phyloP scores from a whole-genome alignment of 129 eudicot species.

The Dittrichia graveolens region DNA sequence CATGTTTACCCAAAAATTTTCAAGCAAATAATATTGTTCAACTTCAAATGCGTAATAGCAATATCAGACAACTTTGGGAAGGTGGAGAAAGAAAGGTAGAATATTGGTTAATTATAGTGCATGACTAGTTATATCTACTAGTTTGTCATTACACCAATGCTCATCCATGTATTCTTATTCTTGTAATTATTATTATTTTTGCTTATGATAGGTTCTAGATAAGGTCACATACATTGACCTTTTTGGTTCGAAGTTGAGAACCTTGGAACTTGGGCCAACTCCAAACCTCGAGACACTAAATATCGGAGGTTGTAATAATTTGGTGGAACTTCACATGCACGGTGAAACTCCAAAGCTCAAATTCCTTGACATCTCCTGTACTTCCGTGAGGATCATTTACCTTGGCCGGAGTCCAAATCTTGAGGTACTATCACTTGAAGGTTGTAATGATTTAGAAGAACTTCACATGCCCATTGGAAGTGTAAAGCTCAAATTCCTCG shows the following conservation, averaged over 20 bases:
- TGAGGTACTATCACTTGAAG: not conserved
- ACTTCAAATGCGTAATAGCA: not conserved
- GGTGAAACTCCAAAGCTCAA: not conserved
- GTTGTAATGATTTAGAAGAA: not conserved
- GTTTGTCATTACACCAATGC: constrained; percentile 1
- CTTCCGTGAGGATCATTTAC: not conserved
- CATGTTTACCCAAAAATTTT: not conserved
- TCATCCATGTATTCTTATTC: too few relatives aligned
- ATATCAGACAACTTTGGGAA: not conserved
- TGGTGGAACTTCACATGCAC: not conserved
- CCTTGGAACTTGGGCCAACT: too few relatives aligned
- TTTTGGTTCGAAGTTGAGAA: too few relatives aligned
- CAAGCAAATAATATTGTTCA: not conserved
- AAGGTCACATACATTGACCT: too few relatives aligned
- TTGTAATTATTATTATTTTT: not conserved
- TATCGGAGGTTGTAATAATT: too few relatives aligned
- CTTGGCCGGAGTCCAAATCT: not conserved
- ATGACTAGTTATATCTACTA: not conserved
- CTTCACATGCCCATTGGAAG: not conserved
- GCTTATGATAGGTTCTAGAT: not conserved
- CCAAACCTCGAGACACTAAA: too few relatives aligned
- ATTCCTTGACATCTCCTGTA: not conserved
- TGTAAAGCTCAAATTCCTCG: not conserved
- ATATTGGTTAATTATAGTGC: not conserved
- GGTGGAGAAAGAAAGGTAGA: constrained; percentile 7